Percentiles rank a stretch among this genome's conserved stretches.
Evolutionary conservation across 208 protist species (phyloP).

Genomic region (Polymyxa betae): DNA sequence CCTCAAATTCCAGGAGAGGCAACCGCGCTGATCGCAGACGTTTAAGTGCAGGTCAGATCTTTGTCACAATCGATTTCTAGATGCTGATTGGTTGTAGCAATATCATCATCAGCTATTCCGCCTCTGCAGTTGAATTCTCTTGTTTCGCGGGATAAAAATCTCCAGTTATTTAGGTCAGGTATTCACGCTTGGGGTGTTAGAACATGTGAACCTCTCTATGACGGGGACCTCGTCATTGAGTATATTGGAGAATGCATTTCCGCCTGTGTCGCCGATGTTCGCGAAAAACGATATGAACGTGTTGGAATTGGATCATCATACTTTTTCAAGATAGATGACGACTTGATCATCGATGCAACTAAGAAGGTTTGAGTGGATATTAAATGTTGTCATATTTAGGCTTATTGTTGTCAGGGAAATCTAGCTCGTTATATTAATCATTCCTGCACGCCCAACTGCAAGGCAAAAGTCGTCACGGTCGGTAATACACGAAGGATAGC

Average conservation of each 20-base stretch:
- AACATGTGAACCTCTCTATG: slow-evolving; percentile 26
- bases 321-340: slow-evolving; percentile 59
- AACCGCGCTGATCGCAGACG: neutral
- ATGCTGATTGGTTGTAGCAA: neutral
- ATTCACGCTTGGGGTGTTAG: slow-evolving; percentile 61
- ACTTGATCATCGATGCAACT: slow-evolving; percentile 58
- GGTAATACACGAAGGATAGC: slow-evolving; percentile 58
- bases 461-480: slow-evolving; percentile 46
- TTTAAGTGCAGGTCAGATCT: slow-evolving; percentile 15
- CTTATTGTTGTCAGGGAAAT: slow-evolving; percentile 24
- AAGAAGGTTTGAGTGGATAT: slow-evolving; percentile 19
- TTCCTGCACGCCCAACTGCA: slow-evolving; percentile 60
- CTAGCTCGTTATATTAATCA: slow-evolving; percentile 59
- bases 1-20: neutral
- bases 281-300: slow-evolving; percentile 57
- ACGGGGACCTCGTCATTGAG: slow-evolving; percentile 56
- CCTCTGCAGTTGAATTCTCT: neutral
- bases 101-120: neutral
- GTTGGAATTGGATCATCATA: slow-evolving; percentile 54
- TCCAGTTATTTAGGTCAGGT: slow-evolving; percentile 55
- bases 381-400: neutral
- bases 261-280: slow-evolving; percentile 53
- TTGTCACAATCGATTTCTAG: neutral
- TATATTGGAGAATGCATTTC: slow-evolving; percentile 57
- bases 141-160: neutral